These are phyloP conservation scores for Takakia lepidozioides DNA, from an alignment of 225 moss, liverwort and hornwort species.

Conservation along the genomic window DNA sequence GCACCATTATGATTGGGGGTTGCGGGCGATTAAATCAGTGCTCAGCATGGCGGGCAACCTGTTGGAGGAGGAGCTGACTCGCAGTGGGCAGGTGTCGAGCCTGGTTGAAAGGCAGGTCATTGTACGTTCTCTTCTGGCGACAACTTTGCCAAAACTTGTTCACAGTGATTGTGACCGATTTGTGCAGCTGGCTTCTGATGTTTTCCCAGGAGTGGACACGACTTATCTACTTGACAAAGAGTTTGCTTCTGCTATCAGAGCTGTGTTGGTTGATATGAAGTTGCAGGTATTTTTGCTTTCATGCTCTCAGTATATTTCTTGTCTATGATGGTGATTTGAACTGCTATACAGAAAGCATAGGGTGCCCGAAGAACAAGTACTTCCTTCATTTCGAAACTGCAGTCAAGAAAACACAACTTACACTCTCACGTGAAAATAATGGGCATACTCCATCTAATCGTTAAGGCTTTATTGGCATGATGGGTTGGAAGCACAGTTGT, in stretches of 20 bases:
- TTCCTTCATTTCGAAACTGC: too few species aligned
- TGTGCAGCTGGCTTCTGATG: conserved; percentile 18
- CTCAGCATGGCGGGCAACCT: conserved; percentile 68
- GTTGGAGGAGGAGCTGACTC: conserved; percentile 13
- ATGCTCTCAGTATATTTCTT: not conserved
- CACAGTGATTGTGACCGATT: conserved; percentile 12
- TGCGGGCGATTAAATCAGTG: conserved; percentile 68
- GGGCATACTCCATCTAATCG: too few species aligned
- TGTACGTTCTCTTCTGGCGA: conserved; percentile 18
- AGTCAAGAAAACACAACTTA: too few species aligned
- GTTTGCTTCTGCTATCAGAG: conserved; percentile 9
- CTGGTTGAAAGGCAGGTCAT: conserved; percentile 13
- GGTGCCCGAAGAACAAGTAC: too few species aligned
- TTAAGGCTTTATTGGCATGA: not conserved
- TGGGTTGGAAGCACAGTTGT: conserved; percentile 4
- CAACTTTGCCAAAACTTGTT: conserved; percentile 23
- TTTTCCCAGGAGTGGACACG: conserved; percentile 17
- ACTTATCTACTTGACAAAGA: conserved; percentile 8
- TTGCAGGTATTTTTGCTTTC: conserved; percentile 7
- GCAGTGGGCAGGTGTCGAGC: conserved; percentile 2
- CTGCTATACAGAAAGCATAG: too few species aligned
- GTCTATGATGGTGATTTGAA: too few species aligned
- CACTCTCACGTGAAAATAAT: too few species aligned
- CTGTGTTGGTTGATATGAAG: conserved; percentile 13
- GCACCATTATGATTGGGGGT: conserved; percentile 85